phyloP scores from a whole-genome alignment of 148 eudicot species.

The Nepenthes gracilis region DNA sequence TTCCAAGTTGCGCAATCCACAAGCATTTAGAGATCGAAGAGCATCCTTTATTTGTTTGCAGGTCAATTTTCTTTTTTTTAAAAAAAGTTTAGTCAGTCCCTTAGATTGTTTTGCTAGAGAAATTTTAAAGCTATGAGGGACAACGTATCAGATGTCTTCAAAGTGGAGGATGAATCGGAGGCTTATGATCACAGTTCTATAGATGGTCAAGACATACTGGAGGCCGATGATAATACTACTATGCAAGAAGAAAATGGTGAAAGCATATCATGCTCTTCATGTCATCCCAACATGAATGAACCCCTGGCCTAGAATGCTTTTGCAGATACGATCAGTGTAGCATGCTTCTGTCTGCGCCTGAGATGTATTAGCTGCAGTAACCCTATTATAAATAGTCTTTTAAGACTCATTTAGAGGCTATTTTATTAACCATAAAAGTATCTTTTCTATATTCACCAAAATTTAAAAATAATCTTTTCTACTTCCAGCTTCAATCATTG shows the following conservation, averaged over 20 bases:
- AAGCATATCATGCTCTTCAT: constrained; percentile 10
- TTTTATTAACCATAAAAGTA: too few relatives aligned
- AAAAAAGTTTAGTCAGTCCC: not conserved
- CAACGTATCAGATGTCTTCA: constrained; percentile 2
- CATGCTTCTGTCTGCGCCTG: too few relatives aligned
- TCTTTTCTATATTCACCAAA: too few relatives aligned
- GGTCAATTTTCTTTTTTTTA: not conserved
- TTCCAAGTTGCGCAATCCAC: too few relatives aligned
- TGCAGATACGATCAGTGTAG: too few relatives aligned
- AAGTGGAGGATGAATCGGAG: constrained; percentile 12
- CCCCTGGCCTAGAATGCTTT: constrained; percentile 46
- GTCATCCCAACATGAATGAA: too few relatives aligned
- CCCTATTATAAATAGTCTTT: too few relatives aligned
- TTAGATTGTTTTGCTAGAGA: not conserved
- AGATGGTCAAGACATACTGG: not conserved
- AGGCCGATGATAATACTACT: constrained; percentile 4
- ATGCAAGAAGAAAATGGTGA: not conserved
- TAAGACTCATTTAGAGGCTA: too few relatives aligned
- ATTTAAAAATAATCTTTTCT: too few relatives aligned
- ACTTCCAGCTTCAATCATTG: too few relatives aligned
- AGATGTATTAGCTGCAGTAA: too few relatives aligned
- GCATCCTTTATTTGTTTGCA: not conserved
- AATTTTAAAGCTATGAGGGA: not conserved
- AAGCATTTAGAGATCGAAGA: too few relatives aligned
- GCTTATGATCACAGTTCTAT: constrained; percentile 4